Percentiles rank a stretch among this genome's conserved stretches.
Conservation (phyloP, 352 stramenopile genomes). For the Phytophthora macrochlamydospora region DNA sequence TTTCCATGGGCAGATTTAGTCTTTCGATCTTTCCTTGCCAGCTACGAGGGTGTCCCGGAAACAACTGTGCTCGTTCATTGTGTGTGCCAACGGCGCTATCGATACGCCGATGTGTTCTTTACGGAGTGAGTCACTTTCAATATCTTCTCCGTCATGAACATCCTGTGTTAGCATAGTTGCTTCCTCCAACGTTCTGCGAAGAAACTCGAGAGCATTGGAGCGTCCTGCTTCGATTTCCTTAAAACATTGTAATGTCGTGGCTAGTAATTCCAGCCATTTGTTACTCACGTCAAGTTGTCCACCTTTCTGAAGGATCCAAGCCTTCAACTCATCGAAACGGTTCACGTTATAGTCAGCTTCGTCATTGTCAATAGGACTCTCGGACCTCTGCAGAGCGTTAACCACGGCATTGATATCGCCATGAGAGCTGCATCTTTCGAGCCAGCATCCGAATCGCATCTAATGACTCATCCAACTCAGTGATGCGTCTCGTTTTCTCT, state of each 20-base stretch:
- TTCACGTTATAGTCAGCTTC: conserved; percentile 11
- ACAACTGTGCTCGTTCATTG: conserved; percentile 20
- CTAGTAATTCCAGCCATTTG: conserved; percentile 36
- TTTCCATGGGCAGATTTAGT: conserved; percentile 49
- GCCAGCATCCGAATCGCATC: conserved; percentile 51
- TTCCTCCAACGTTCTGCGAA: conserved; percentile 53
- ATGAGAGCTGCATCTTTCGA: conserved; percentile 44
- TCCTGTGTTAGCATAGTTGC: conserved; percentile 43
- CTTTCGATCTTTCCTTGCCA: conserved; percentile 39
- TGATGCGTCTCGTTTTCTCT: conserved; percentile 66
- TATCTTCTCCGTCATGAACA: conserved; percentile 9
- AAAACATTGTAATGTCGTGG: conserved; percentile 30
- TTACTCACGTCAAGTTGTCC: conserved; percentile 54
- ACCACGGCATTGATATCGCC: conserved; percentile 55
- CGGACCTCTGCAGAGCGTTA: conserved; percentile 5
- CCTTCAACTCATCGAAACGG: conserved; percentile 28
- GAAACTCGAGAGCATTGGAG: conserved; percentile 25
- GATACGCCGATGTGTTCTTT: conserved; percentile 4
- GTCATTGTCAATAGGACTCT: neutral
- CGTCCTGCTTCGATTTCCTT: conserved; percentile 44
- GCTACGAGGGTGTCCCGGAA: conserved; percentile 36
- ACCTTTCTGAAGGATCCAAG: conserved; percentile 50
- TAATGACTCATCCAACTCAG: conserved; percentile 54
- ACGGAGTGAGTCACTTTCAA: conserved; percentile 18
- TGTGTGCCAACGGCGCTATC: conserved; percentile 22